These are phyloP conservation scores for Clohesyomyces aquaticus DNA, from an alignment of 495 filamentous ascomycete genomes.

Conservation along the genomic window DNA sequence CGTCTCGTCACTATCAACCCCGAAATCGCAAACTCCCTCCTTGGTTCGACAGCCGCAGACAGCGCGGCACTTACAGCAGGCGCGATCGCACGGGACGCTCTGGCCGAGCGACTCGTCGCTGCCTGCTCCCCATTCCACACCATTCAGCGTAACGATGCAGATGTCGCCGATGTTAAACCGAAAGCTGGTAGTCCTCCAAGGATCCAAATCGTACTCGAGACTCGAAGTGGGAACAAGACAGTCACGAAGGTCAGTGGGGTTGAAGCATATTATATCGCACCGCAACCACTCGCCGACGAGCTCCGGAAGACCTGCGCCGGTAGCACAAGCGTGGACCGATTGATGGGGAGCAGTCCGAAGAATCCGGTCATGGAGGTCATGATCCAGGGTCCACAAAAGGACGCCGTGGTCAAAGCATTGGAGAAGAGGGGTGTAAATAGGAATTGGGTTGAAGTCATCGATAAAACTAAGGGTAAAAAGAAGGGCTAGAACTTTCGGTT, in stretches of 20 bases:
- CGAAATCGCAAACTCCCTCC: conserved; percentile 64
- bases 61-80: conserved; percentile 62
- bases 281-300: conserved; percentile 67
- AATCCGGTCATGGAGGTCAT: conserved; percentile 71
- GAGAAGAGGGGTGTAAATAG: conserved; percentile 64
- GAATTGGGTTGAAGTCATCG: conserved; percentile 65
- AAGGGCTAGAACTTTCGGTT: conserved; percentile 37
- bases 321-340: conserved; percentile 66
- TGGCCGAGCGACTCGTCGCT: conserved; percentile 63
- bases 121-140: conserved; percentile 58
- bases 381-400: conserved; percentile 70
- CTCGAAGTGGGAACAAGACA: conserved; percentile 69
- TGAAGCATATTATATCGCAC: conserved; percentile 66
- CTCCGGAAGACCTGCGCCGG: conserved; percentile 73
- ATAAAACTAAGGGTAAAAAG: conserved; percentile 76
- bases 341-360: conserved; percentile 62
- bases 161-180: conserved; percentile 57
- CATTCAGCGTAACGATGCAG: conserved; percentile 60
- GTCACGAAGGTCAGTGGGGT: conserved; percentile 67
- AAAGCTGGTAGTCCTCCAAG: conserved; percentile 66
- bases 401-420: conserved; percentile 63
- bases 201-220: conserved; percentile 62
- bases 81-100: conserved; percentile 63
- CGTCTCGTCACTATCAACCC: conserved; percentile 68
- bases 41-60: conserved; percentile 56